phyloP scores from a whole-genome alignment of 176 grass and related monocot species.

The Olyra latifolia region DNA sequence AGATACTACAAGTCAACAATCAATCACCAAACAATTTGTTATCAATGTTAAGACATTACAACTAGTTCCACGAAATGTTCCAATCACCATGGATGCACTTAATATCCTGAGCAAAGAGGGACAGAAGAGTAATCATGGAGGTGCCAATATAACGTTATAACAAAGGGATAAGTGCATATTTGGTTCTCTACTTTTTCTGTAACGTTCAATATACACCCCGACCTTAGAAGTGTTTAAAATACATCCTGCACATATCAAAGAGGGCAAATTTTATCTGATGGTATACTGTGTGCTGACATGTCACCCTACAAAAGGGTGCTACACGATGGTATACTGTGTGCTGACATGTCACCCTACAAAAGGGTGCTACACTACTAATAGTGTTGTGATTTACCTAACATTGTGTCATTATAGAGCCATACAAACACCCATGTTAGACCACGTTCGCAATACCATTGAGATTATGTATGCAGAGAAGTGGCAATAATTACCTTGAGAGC shows the following conservation, averaged over 20 bases:
- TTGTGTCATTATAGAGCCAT: background rate
- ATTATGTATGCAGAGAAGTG: background rate
- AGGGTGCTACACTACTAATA: background rate
- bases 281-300: background rate
- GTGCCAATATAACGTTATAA: background rate
- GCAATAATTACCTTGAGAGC: constrained; percentile 38
- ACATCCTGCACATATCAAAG: background rate
- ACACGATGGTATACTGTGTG: background rate
- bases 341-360: background rate
- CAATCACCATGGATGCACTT: background rate
- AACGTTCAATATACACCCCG: background rate
- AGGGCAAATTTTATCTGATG: background rate
- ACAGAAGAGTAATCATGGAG: background rate
- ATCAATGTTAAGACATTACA: background rate
- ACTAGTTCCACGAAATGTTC: background rate
- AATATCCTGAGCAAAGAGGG: constrained; percentile 5
- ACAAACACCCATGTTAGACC: background rate
- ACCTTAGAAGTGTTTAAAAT: constrained; percentile 1
- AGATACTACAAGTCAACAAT: background rate
- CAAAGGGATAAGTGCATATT: background rate
- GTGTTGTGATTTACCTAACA: background rate
- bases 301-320: background rate
- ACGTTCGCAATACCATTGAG: background rate
- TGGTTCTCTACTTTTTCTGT: background rate
- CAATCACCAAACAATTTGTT: background rate